These are phyloP conservation scores for Aureobasidium leucospermi DNA, from an alignment of 2,329 filamentous ascomycete species.

Conservation along the genomic window DNA sequence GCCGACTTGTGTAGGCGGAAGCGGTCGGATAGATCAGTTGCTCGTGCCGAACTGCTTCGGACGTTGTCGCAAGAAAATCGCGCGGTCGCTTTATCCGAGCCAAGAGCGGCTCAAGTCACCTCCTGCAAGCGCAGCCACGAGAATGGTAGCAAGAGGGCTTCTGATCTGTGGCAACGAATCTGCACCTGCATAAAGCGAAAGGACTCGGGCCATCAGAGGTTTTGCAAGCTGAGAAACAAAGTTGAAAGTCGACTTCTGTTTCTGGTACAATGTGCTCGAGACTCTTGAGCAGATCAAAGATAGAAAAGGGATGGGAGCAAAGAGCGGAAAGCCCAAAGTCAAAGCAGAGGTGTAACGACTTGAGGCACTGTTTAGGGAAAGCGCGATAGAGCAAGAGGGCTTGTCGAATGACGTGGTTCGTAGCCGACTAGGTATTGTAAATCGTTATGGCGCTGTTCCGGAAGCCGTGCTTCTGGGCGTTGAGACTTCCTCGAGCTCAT, in stretches of 20 bases:
- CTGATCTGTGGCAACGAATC: neutral
- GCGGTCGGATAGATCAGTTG: conserved; percentile 1
- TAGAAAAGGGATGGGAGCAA: neutral
- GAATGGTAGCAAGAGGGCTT: neutral
- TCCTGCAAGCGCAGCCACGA: conserved; percentile 2
- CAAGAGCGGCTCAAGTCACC: conserved; percentile 3
- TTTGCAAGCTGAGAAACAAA: neutral
- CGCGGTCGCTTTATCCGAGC: conserved; percentile 9
- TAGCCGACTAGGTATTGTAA: neutral
- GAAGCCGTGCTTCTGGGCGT: conserved; percentile 6
- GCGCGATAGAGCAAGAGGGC: neutral
- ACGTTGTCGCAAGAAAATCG: conserved; percentile 11
- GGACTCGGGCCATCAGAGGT: neutral
- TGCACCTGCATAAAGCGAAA: neutral
- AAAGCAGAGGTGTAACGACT: neutral
- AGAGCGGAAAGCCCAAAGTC: conserved; percentile 4
- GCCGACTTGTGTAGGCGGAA: neutral
- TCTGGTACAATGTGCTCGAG: neutral
- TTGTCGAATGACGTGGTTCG: conserved; percentile 3
- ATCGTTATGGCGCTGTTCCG: conserved; percentile 1
- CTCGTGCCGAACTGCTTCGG: conserved; percentile 11
- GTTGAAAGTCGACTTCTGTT: neutral
- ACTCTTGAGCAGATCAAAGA: neutral
- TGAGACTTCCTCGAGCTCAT: conserved; percentile 8
- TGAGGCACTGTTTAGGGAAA: neutral